A percentile compares a stretch with the other conserved stretches of the same genome.
These are phyloP conservation scores for Sclerotinia subarctica DNA, from an alignment of 2,329 filamentous ascomycete genomes.

Conservation along the genomic window DNA sequence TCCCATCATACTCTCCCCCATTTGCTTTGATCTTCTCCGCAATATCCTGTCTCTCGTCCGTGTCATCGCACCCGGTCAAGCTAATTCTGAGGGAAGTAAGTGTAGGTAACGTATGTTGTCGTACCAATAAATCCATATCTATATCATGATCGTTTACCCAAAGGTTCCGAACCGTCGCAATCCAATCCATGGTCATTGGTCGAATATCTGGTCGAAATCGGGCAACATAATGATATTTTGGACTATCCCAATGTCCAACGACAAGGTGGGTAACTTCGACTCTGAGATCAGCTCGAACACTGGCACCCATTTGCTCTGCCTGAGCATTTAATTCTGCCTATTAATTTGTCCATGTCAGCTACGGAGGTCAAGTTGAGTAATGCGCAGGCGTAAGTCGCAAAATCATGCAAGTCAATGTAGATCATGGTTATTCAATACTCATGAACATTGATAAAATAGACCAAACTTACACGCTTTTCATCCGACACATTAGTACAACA, in stretches of 20 bases:
- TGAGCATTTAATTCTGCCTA: conserved; percentile 57
- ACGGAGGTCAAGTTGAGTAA: background rate
- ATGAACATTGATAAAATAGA: background rate
- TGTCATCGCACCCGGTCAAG: conserved; percentile 68
- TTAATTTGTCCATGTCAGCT: conserved; percentile 8
- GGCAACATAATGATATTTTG: conserved; percentile 94
- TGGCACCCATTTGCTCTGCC: conserved; percentile 78
- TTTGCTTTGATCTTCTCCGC: conserved; percentile 61
- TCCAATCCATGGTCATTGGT: conserved; percentile 78
- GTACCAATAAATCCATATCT: conserved; percentile 68
- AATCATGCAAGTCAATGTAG: background rate
- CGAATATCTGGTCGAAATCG: conserved; percentile 82
- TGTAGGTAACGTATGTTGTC: conserved; percentile 59
- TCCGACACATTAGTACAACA: conserved; percentile 85
- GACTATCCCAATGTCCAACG: conserved; percentile 82
- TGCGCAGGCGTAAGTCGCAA: background rate
- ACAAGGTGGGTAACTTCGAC: conserved; percentile 93
- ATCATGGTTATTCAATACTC: background rate
- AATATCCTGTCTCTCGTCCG: conserved; percentile 65
- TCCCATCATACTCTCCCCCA: conserved; percentile 81
- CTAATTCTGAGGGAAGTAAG: conserved; percentile 64
- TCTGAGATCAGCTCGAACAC: conserved; percentile 88
- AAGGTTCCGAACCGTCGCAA: conserved; percentile 71
- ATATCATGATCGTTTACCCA: conserved; percentile 81
- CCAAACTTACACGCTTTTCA: conserved; percentile 66